Conservation (phyloP, 1,284 basidiomycete genomes). For the Sanghuangporus baumii region DNA sequence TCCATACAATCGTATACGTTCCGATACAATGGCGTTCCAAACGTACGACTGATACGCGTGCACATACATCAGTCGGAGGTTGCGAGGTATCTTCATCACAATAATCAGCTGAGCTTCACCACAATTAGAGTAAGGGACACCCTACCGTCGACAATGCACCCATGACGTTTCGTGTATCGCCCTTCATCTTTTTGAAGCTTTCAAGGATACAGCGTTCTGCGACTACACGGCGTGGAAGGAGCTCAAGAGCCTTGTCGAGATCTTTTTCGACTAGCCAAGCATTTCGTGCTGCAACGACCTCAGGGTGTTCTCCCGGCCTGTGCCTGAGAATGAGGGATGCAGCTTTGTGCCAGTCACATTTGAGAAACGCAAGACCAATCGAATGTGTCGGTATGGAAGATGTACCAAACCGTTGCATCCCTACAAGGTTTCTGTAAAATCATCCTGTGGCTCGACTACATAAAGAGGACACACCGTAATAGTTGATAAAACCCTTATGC, state of each 20-base stretch:
- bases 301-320: slow-evolving; percentile 86
- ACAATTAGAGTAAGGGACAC: slow-evolving; percentile 15
- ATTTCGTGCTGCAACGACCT: slow-evolving; percentile 71
- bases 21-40: slow-evolving; percentile 95
- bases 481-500: slow-evolving; percentile 92
- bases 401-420: slow-evolving; percentile 99
- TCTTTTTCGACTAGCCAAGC: slow-evolving; percentile 81
- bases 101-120: not conserved
- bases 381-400: slow-evolving; percentile 93
- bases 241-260: slow-evolving; percentile 67
- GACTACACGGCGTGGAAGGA: slow-evolving; percentile 85
- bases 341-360: slow-evolving; percentile 86
- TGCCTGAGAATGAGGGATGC: slow-evolving; percentile 77
- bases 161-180: slow-evolving; percentile 77
- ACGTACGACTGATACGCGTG: slow-evolving; percentile 99
- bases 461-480: slow-evolving; percentile 67
- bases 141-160: slow-evolving; percentile 79
- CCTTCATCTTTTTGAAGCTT: slow-evolving; percentile 77
- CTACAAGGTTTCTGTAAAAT: slow-evolving; percentile 34
- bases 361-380: slow-evolving; percentile 86
- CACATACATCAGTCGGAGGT: slow-evolving; percentile 94
- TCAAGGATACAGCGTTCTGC: slow-evolving; percentile 92
- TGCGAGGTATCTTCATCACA: slow-evolving; percentile 77
- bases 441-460: not conserved
- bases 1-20: slow-evolving; percentile 80